A percentile compares a stretch with the other conserved stretches of the same genome.
Evolutionary conservation across 2,329 filamentous ascomycete species (phyloP).

Genomic region (Hawksworthiomyces lignivorus): DNA sequence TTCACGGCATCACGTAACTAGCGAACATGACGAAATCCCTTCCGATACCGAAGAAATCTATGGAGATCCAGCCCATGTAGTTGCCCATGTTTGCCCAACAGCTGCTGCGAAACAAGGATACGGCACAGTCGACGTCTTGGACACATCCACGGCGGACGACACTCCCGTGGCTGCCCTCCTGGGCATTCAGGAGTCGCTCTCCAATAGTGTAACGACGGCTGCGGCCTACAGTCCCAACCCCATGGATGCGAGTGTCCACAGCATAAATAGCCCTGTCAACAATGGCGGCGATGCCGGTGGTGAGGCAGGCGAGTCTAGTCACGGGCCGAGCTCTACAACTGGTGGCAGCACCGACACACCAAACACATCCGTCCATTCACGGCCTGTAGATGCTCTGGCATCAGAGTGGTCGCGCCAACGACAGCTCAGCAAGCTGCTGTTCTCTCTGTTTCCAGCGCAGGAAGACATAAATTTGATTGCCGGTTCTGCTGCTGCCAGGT

Average conservation of each 20-base stretch:
- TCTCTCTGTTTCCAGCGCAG: slow-evolving; percentile 27
- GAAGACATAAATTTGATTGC: slow-evolving; percentile 26
- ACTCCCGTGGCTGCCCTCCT: slow-evolving; percentile 24
- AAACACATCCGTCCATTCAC: not conserved
- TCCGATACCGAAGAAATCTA: not conserved
- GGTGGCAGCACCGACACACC: not conserved
- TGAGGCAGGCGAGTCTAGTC: no score
- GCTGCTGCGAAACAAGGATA: slow-evolving; percentile 6
- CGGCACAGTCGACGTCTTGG: slow-evolving; percentile 20
- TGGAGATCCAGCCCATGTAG: slow-evolving; percentile 3
- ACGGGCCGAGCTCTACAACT: no score
- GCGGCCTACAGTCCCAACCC: no score
- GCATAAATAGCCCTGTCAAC: no score
- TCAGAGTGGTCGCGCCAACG: slow-evolving; percentile 19
- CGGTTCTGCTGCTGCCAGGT: slow-evolving; percentile 18
- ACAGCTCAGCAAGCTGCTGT: slow-evolving; percentile 24
- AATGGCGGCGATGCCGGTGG: no score
- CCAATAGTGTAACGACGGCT: slow-evolving; percentile 5
- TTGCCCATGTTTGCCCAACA: slow-evolving; percentile 9
- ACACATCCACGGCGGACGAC: slow-evolving; percentile 21
- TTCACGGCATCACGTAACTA: no score
- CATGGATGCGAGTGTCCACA: no score
- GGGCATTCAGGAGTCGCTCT: slow-evolving; percentile 17
- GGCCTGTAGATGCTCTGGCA: not conserved
- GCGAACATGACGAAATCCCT: not conserved